Evolutionary conservation across 768 basidiomycete species (phyloP).

Genomic region (Chlorophyllum brunneum): DNA sequence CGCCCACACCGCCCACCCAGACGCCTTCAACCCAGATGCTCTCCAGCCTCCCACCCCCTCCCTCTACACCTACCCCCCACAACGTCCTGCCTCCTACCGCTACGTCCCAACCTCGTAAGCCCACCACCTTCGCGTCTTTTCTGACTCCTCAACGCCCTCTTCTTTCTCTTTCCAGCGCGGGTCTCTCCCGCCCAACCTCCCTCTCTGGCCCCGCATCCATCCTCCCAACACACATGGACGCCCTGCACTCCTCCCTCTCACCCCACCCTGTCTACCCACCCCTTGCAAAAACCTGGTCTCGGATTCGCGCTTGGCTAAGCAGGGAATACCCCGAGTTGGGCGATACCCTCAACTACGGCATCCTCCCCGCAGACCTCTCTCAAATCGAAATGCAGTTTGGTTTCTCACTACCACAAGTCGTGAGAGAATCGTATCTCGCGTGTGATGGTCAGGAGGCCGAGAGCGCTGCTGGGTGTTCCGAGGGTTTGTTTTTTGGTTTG

Average conservation of each 20-base stretch:
- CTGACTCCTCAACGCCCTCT: background rate
- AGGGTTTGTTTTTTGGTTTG: constrained; percentile 94
- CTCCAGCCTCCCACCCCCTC: constrained; percentile 42
- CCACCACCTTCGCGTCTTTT: background rate
- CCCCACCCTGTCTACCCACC: constrained; percentile 62
- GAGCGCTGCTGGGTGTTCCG: constrained; percentile 80
- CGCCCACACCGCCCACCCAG: constrained; percentile 63
- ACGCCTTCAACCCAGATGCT: constrained; percentile 55
- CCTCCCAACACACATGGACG: constrained; percentile 64
- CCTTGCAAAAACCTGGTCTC: constrained; percentile 77
- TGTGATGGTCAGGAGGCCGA: constrained; percentile 95
- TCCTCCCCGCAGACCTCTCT: constrained; percentile 73
- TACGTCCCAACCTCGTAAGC: constrained; percentile 58
- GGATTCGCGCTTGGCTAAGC: constrained; percentile 77
- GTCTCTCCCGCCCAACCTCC: constrained; percentile 32
- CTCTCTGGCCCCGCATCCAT: constrained; percentile 44
- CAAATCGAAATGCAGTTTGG: constrained; percentile 84
- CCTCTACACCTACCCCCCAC: constrained; percentile 79
- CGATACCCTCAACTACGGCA: constrained; percentile 93
- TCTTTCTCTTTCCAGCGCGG: constrained; percentile 22
- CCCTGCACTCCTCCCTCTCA: constrained; percentile 41
- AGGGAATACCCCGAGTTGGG: constrained; percentile 91
- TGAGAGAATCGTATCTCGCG: constrained; percentile 87
- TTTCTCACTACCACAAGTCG: constrained; percentile 73
- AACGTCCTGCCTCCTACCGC: constrained; percentile 51